Percentiles rank a stretch among this genome's conserved stretches.
Conservation (phyloP, 805 yeast species). For the Ogataea trehalophila region DNA sequence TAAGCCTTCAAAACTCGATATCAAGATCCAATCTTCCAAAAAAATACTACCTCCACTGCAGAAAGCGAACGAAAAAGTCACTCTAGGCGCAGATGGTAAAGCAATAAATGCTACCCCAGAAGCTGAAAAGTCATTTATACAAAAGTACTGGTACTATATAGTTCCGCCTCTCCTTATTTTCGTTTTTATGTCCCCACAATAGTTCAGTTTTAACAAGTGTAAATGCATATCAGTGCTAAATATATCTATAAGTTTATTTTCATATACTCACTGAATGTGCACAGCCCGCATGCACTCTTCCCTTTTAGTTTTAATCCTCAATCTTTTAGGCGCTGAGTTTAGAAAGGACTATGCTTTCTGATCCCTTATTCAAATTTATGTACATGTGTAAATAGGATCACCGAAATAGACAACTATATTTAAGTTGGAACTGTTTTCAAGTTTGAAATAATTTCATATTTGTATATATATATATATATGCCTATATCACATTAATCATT, state of each 20-base stretch:
- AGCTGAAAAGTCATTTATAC: constrained; percentile 42
- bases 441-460: too few species aligned
- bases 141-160: constrained; percentile 59
- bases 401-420: too few species aligned
- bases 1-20: neutral
- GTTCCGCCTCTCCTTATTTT: constrained; percentile 45
- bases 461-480: too few species aligned
- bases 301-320: too few species aligned
- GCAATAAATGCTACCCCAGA: constrained; percentile 5
- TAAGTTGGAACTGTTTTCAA: too few species aligned
- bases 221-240: neutral
- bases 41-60: constrained; percentile 9
- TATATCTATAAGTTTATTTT: too few species aligned
- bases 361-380: too few species aligned
- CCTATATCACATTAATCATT: too few species aligned
- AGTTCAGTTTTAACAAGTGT: neutral
- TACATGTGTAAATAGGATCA: too few species aligned
- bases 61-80: constrained; percentile 5
- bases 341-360: too few species aligned
- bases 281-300: neutral
- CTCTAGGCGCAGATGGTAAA: constrained; percentile 8
- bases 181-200: constrained; percentile 23
- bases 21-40: constrained; percentile 6
- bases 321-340: too few species aligned
- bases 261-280: too few species aligned